phyloP scores from a whole-genome alignment of 257 asterid genomes.

The Schizonepeta tenuifolia region DNA sequence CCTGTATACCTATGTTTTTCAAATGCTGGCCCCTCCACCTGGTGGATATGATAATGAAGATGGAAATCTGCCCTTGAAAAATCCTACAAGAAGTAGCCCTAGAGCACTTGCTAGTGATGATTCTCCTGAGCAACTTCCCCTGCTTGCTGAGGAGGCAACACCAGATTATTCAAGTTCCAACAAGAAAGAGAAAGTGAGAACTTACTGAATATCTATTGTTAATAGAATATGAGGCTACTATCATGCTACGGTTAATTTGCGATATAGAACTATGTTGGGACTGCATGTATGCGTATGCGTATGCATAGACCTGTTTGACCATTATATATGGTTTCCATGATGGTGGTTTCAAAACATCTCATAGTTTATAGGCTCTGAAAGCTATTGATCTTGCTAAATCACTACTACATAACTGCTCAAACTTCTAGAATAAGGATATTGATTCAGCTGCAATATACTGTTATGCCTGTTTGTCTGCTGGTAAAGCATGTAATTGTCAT shows the following conservation, averaged over 20 bases:
- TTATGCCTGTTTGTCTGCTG: neutral
- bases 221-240: slow-evolving; percentile 1
- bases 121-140: slow-evolving; percentile 69
- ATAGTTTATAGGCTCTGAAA: neutral
- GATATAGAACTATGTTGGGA: neutral
- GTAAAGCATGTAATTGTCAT: slow-evolving; percentile 3
- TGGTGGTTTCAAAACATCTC: neutral
- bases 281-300: slow-evolving; percentile 5
- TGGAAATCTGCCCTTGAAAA: slow-evolving; percentile 51
- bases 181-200: slow-evolving; percentile 57
- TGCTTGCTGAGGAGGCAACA: slow-evolving; percentile 58
- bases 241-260: neutral
- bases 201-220: slow-evolving; percentile 23
- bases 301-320: neutral
- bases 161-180: slow-evolving; percentile 44
- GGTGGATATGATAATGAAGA: slow-evolving; percentile 78
- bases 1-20: slow-evolving; percentile 89
- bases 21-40: slow-evolving; percentile 94
- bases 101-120: slow-evolving; percentile 38
- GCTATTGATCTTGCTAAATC: slow-evolving; percentile 12
- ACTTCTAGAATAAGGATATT: neutral
- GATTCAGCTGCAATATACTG: neutral
- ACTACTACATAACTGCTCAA: slow-evolving; percentile 12
- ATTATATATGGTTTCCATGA: neutral
- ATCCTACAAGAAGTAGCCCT: slow-evolving; percentile 41